Base-by-base conservation (phyloP, 2,329 filamentous ascomycete species). In the Pyrenochaeta sp. region DNA sequence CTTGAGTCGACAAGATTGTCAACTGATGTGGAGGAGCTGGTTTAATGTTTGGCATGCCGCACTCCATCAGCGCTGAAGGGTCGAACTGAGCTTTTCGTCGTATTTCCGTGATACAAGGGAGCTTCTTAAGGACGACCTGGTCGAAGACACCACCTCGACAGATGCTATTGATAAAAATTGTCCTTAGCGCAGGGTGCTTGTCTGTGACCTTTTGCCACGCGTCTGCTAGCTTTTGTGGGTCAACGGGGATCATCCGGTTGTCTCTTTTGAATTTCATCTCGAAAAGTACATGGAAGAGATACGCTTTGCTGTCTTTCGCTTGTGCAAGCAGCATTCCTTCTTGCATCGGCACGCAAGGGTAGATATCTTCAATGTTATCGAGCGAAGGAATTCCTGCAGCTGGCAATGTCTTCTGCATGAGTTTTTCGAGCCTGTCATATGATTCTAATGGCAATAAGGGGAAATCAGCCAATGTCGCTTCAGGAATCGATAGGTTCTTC, bases 141-240 rank as follows among this genome's bases (percentile, higher is more conserved):
- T 54, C 52, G 40, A 52, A 58, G 20, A 50, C 30, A 45, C 31
- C 31, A 7, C 41, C 56, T 9, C 52, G 71, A 10, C 42, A 45
- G n/a, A 59, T 15, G 33, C 43, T 47, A 10, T 60, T 50, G 12
- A 63, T 21, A 41, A 65, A 59, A 4, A 61, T 44, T 7, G 64
- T 62, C 14, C 64, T 40, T 9, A 67, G 49, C 18, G 56, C 37
- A 4, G 58, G 15, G 30, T 65, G 58, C 4, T 56, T 49, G n/a
- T 52, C 40, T 10, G 61, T 54, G 1, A 65, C 62, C 23, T 20
- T 17, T 33, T 49, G 42, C 64, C 64, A 67, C 7, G 60, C 56
- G 2, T 52, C 33, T 7, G 45, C 36, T 9, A 67, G 15, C 18
- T 35, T 43, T 21, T 45, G 4, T 17, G 18, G n/a, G 29, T 47